Conservation (phyloP, 108 stramenopile genomes). For the Craspedostauros australis region DNA sequence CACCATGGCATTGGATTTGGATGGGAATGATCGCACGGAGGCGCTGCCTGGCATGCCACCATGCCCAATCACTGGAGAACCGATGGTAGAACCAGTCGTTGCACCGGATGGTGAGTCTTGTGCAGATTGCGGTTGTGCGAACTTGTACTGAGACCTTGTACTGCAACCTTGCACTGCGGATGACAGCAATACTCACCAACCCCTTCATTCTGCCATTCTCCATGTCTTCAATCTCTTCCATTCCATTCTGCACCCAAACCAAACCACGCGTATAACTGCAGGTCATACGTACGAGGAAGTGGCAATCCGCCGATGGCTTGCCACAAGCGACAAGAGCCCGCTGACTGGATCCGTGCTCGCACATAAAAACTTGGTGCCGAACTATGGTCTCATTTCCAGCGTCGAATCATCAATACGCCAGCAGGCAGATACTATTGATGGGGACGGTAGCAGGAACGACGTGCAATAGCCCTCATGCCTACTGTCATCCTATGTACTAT, state of each 20-base stretch:
- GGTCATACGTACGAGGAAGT: conserved; percentile 93
- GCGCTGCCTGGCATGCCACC: conserved; percentile 75
- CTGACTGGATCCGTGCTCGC: conserved; percentile 62
- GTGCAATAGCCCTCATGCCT: too few species aligned
- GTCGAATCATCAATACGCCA: conserved; percentile 27
- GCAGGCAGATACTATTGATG: background rate
- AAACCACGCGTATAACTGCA: conserved; percentile 1
- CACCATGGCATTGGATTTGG: too few species aligned
- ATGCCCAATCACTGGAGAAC: conserved; percentile 88
- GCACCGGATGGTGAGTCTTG: conserved; percentile 30
- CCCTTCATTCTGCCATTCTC: too few species aligned
- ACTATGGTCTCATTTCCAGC: conserved; percentile 69
- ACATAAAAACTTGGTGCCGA: conserved; percentile 76
- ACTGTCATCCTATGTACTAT: too few species aligned
- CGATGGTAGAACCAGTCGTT: conserved; percentile 92
- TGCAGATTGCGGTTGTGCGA: too few species aligned
- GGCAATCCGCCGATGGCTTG: conserved; percentile 84
- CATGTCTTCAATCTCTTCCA: too few species aligned
- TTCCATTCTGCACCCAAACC: too few species aligned
- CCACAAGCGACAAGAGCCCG: conserved; percentile 71
- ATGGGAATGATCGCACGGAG: too few species aligned
- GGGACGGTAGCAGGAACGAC: too few species aligned
- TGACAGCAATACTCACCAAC: conserved; percentile 45
- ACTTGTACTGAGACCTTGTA: too few species aligned
- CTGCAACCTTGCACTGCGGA: background rate